Percentiles rank a stretch among this genome's conserved stretches.
Evolutionary conservation across 495 filamentous ascomycete species (phyloP).

Genomic region (Xylaria acuta): DNA sequence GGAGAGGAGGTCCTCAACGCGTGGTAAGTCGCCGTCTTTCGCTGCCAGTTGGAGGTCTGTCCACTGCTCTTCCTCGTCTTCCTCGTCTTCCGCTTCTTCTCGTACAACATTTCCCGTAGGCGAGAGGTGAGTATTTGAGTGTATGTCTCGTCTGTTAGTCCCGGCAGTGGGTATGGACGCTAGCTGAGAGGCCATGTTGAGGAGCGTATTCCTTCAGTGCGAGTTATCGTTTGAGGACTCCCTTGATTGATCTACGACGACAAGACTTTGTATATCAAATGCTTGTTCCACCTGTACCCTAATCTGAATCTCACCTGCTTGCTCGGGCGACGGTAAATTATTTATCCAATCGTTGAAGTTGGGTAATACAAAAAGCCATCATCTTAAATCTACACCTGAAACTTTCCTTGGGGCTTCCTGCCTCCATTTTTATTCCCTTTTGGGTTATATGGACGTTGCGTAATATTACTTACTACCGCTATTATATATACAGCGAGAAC

Average conservation of each 20-base stretch:
- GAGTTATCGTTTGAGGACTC: background rate
- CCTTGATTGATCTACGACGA: background rate
- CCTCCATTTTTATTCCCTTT: background rate
- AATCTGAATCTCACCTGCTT: background rate
- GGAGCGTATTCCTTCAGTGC: background rate
- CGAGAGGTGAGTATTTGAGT: background rate
- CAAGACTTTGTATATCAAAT: background rate
- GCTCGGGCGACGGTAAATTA: background rate
- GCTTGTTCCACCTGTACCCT: background rate
- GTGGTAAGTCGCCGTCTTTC: constrained; percentile 28
- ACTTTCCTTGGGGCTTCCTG: background rate
- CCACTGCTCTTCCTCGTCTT: constrained; percentile 28
- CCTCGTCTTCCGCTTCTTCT: constrained; percentile 20
- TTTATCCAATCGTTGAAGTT: background rate
- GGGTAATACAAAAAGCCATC: background rate
- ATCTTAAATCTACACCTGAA: background rate
- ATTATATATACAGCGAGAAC: background rate
- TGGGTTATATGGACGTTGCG: background rate
- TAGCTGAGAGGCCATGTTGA: constrained; percentile 17
- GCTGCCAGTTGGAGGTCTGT: constrained; percentile 37
- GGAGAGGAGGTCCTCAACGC: constrained; percentile 30
- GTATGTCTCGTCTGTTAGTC: background rate
- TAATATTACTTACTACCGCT: background rate
- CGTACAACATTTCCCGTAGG: background rate
- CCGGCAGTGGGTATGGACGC: constrained; percentile 12